Conservation (phyloP, 2,329 filamentous ascomycete genomes). For the Ophiostoma sp. region DNA sequence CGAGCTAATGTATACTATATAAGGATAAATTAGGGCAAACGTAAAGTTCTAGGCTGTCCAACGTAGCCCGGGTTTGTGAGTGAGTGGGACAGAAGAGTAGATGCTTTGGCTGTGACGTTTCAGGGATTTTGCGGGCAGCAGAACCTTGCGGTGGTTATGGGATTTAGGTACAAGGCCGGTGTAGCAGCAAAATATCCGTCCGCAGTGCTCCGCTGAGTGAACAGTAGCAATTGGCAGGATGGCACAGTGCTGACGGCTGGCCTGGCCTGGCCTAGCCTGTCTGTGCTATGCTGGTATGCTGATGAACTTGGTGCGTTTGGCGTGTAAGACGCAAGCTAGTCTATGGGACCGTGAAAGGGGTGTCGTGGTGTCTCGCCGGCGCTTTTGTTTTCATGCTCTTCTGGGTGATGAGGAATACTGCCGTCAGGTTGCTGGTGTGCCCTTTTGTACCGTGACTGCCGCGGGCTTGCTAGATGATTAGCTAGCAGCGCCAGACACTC, state of each 20-base stretch:
- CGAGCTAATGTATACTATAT: not conserved
- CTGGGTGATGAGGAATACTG: not conserved
- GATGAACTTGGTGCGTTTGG: not conserved
- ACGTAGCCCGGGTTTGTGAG: not conserved
- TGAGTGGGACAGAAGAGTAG: not conserved
- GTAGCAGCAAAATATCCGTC: not conserved
- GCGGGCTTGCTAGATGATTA: not conserved
- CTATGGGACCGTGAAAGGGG: not conserved
- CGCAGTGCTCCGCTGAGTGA: not conserved
- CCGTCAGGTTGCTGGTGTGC: not conserved
- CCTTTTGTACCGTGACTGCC: not conserved
- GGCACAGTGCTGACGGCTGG: not conserved
- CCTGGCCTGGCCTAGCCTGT: not conserved
- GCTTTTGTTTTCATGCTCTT: not conserved
- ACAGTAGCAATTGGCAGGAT: not conserved
- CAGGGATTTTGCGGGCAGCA: constrained; percentile 18
- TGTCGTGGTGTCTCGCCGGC: not conserved
- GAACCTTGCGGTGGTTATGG: constrained; percentile 16
- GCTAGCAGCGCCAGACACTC: not conserved
- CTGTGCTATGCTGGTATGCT: not conserved
- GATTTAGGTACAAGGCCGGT: not conserved
- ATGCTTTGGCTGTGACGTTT: constrained; percentile 17
- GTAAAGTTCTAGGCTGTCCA: not conserved
- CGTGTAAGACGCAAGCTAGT: not conserved
- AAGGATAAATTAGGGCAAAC: not conserved